Base-by-base conservation (phyloP, 2,329 filamentous ascomycete species). In the Penicillium expansum region DNA sequence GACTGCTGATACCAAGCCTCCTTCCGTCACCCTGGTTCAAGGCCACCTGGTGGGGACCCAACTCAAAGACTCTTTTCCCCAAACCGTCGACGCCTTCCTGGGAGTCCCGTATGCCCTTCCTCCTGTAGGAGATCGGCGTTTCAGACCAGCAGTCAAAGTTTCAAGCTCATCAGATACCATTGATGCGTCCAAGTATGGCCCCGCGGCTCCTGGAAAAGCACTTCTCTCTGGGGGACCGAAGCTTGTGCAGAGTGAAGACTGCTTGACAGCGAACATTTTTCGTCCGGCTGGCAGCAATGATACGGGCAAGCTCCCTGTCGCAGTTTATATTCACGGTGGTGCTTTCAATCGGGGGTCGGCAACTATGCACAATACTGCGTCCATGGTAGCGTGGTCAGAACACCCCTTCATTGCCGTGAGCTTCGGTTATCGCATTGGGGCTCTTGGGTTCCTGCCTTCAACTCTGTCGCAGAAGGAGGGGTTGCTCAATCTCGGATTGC, bases 381-480 rank as follows among this genome's bases (percentile, higher is more conserved):
- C 82, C 35, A 84, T 89, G 72, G 81, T 87, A 14, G 78, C 81
- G 5, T 87, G 82, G 70, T 72, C 77, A 1, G 71, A 73, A 3
- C 67, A 70, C 30, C 77, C 77, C 0, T 77, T 79, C 24, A 70
- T 81, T 39, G 73, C 73, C 5, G 76, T 81, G 4, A 74, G 72
- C 48, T 76, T 80, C 48, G 76, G 78, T 51, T 79, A 79, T 55
- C 70, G 78, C 62, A 54, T 80, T 72, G 64, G 79, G 64, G 56
- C 77, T 69, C 62, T 91, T 66, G 90, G 90, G 0, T 91, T 93
- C 72, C 71, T 90, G 29, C 81, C 83, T 10, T 85, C 80, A n/a
- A 70, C 71, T 10, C 64, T 83, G 53, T 79, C 83, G 30, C 76
- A 79, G 14, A 79, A 79, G 33, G 80, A 80, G 50, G 86, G 83